These are phyloP conservation scores for Dicorynia guianensis DNA, from an alignment of 306 rosid genomes.

Conservation along the genomic window DNA sequence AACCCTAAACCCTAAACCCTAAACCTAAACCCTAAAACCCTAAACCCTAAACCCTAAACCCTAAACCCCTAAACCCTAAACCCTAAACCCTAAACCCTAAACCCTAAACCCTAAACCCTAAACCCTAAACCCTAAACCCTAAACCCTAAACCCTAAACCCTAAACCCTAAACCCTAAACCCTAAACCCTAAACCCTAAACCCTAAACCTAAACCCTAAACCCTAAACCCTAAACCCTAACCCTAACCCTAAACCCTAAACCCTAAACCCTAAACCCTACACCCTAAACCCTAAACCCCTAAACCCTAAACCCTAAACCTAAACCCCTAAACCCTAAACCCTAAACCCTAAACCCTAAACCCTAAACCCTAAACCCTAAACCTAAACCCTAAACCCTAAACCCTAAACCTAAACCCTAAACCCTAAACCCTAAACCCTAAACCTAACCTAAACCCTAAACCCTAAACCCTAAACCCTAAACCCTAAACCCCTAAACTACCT, in stretches of 20 bases:
- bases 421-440: no score
- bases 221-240: conserved; percentile 15
- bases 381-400: no score
- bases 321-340: no score
- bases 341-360: no score
- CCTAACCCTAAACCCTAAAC: conserved; percentile 26
- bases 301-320: not conserved
- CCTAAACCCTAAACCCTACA: not conserved
- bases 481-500: not conserved
- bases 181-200: conserved; percentile 3
- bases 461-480: not conserved
- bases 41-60: not conserved
- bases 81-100: not conserved
- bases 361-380: no score
- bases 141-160: conserved; percentile 8
- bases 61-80: not conserved
- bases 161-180: conserved; percentile 6
- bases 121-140: conserved; percentile 26
- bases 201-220: no score
- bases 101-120: not conserved
- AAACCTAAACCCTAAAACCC: not conserved
- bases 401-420: no score
- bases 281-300: not conserved
- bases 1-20: conserved; percentile 8
- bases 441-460: no score